A percentile compares a stretch with the other conserved stretches of the same genome.
phyloP scores from a whole-genome alignment of 768 basidiomycete genomes.

The Mycena capillaripes region DNA sequence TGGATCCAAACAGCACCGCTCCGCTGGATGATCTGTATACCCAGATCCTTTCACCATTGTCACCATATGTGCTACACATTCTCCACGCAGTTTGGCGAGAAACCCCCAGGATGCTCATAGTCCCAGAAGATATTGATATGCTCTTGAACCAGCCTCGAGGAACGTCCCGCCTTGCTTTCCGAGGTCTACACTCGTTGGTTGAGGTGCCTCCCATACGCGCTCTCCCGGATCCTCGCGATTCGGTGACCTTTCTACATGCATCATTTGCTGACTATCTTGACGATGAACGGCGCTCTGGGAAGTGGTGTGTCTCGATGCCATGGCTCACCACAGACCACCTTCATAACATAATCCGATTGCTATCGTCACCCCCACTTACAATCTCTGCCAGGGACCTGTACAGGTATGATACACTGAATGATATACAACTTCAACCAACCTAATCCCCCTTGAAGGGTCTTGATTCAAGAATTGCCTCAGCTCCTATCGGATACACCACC shows the following conservation, averaged over 20 bases:
- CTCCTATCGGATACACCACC: too few relatives aligned
- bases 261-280: too few relatives aligned
- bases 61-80: background rate
- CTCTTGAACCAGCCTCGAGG: background rate
- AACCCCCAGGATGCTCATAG: background rate
- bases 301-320: background rate
- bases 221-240: background rate
- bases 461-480: too few relatives aligned
- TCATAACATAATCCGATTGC: background rate
- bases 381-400: background rate
- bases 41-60: background rate
- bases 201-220: background rate
- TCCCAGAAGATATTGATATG: slow-evolving; percentile 1
- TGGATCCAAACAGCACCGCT: slow-evolving; percentile 1
- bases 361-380: background rate
- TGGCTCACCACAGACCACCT: background rate
- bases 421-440: too few relatives aligned
- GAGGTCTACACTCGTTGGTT: background rate
- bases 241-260: too few relatives aligned
- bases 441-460: too few relatives aligned
- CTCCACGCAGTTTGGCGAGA: background rate
- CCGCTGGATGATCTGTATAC: slow-evolving; percentile 13
- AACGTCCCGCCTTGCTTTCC: background rate
- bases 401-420: background rate
- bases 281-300: background rate